Percentiles rank a stretch among this genome's conserved stretches.
These are phyloP conservation scores for Phalaenopsis hybrid DNA, from an alignment of 116 monocot genomes.

Conservation along the genomic window DNA sequence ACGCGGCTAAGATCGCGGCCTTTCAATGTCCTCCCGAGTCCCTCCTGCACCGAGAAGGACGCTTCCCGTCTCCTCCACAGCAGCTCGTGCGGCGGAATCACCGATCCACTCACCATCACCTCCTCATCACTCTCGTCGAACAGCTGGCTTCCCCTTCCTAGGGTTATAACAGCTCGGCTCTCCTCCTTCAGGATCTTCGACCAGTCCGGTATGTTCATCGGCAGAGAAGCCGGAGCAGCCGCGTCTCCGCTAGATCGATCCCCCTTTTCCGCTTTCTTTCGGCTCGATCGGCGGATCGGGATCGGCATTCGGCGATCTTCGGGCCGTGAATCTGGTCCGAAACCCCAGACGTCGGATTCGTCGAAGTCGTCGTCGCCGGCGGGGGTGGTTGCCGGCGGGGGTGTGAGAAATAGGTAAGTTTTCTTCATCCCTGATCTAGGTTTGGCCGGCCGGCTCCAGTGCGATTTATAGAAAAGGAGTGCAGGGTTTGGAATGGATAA, in stretches of 20 bases:
- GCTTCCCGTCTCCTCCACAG: slow-evolving; percentile 28
- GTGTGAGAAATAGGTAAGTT: slow-evolving; percentile 19
- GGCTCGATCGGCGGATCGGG: slow-evolving; percentile 1
- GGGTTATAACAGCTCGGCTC: not conserved
- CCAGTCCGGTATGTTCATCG: slow-evolving; percentile 63
- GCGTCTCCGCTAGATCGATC: not conserved
- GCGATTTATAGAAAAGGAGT: slow-evolving; percentile 1
- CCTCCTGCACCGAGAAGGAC: slow-evolving; percentile 57
- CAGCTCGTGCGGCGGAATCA: slow-evolving; percentile 61
- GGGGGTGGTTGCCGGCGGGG: not conserved
- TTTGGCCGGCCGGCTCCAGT: not conserved
- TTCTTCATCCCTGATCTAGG: slow-evolving; percentile 6
- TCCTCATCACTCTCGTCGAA: slow-evolving; percentile 19
- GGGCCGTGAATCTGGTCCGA: not conserved
- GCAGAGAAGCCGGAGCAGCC: slow-evolving; percentile 24
- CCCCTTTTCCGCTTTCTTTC: slow-evolving; percentile 9
- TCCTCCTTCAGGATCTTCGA: slow-evolving; percentile 31
- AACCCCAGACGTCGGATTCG: slow-evolving; percentile 71
- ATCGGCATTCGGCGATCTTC: slow-evolving; percentile 11
- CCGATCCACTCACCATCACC: not conserved
- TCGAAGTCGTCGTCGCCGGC: slow-evolving; percentile 49
- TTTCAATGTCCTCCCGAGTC: slow-evolving; percentile 50
- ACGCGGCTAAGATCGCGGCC: slow-evolving; percentile 56
- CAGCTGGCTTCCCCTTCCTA: not conserved
- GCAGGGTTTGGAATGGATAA: slow-evolving; percentile 7